Base-by-base conservation (phyloP, 2,329 filamentous ascomycete species). In the Scedosporium apiospermum region DNA sequence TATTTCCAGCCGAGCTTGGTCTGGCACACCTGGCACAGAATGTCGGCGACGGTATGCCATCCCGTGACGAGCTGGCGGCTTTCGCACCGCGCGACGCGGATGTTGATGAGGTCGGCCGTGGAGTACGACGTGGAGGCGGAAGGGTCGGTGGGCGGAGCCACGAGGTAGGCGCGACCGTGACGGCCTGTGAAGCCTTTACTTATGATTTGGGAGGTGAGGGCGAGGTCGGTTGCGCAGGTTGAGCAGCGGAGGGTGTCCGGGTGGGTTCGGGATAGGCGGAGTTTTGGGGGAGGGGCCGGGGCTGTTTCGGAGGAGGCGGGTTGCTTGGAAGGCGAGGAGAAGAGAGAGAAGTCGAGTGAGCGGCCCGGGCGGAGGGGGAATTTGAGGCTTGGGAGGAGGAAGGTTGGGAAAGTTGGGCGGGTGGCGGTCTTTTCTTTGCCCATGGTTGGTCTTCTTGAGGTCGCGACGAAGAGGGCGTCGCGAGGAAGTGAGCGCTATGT, bases 1-100 rank as follows among this genome's bases (percentile, higher is more conserved):
- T 89, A 89, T 71, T 88, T 88, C 86, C 86, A 89, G 18, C 86
- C 86, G 7, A 89, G 69, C 67, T 82, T 82, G 60, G 75, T 76
- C 27, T 75, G 73, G 71, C 86, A 89, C 27, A 80, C 74, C 9
- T 70, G 70, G 68, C 86, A 89, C 57, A 71, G 77, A 58, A 88
- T 85, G 72, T 88, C 86, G 3, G 85, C 83, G 6, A 89, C 85
- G 5, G 83, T 78, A 71, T 88, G 86, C 68, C 78, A 77, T 2
- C 86, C 86, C 1, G 86, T 88, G 12, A 83, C 80, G 5, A 89
- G 77, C 66, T 82, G 78, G 30, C 86, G 76, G 62, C 77, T 80
- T 70, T 86, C 84, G 5, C 76, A 73, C 53, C 75, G 77, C 9
- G 84, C 84, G 42, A 86, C 70, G 51, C 76, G 77, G 62, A 87